phyloP scores from a whole-genome alignment of 2,329 filamentous ascomycete species.

The Fusarium acutatum region DNA sequence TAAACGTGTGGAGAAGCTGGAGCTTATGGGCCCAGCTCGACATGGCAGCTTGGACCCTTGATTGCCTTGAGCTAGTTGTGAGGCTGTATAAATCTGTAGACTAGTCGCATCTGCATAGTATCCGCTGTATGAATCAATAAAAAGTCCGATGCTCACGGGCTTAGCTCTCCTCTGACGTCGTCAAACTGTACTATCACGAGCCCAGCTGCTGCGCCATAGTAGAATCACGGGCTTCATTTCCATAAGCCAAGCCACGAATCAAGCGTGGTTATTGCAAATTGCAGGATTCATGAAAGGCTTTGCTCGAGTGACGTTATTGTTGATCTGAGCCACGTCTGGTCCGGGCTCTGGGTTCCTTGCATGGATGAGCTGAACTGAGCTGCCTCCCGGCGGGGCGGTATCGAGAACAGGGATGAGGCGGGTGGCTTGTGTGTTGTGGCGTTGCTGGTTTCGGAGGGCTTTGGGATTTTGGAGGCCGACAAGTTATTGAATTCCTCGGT shows the following conservation, averaged over 20 bases:
- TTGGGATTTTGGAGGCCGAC: neutral
- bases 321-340: slow-evolving; percentile 31
- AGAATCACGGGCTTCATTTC: neutral
- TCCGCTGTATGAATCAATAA: neutral
- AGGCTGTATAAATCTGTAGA: slow-evolving; percentile 28
- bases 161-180: slow-evolving; percentile 7
- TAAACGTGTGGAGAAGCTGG: slow-evolving; percentile 33
- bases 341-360: slow-evolving; percentile 21
- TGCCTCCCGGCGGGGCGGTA: slow-evolving; percentile 29
- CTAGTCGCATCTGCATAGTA: slow-evolving; percentile 18
- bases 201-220: slow-evolving; percentile 26
- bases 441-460: slow-evolving; percentile 8
- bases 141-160: neutral
- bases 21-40: slow-evolving; percentile 25
- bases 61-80: neutral
- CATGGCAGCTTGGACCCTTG: slow-evolving; percentile 20
- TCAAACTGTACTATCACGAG: neutral
- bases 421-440: slow-evolving; percentile 28
- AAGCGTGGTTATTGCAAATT: slow-evolving; percentile 6
- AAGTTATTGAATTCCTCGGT: neutral
- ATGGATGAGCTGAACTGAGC: slow-evolving; percentile 9
- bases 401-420: slow-evolving; percentile 6
- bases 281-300: slow-evolving; percentile 24
- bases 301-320: slow-evolving; percentile 25
- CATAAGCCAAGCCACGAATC: slow-evolving; percentile 16